Percentiles rank a stretch among this genome's conserved stretches.
These are phyloP conservation scores for Mrakia hoshinonis DNA, from an alignment of 768 basidiomycete genomes.

Conservation along the genomic window DNA sequence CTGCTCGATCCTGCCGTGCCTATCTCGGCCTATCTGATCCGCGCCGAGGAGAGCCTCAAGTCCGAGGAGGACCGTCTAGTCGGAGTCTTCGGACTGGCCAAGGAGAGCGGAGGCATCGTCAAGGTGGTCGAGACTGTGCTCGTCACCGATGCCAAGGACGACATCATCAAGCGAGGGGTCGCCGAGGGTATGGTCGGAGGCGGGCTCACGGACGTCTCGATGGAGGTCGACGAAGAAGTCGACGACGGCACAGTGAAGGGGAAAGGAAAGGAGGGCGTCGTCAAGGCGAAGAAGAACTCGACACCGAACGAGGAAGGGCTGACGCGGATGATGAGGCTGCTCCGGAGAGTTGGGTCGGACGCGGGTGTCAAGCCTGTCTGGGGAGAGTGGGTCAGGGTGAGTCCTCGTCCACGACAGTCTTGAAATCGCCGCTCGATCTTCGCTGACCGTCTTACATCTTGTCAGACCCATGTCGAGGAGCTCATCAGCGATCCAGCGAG, in stretches of 20 bases:
- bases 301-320: neutral
- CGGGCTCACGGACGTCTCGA: neutral
- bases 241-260: constrained; percentile 3
- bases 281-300: neutral
- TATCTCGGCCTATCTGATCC: neutral
- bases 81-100: neutral
- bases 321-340: neutral
- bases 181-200: constrained; percentile 7
- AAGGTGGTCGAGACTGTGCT: neutral
- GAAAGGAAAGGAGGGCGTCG: neutral
- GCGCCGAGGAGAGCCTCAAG: neutral
- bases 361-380: neutral
- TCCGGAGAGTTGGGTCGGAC: neutral
- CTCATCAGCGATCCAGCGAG: constrained; percentile 16
- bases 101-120: constrained; percentile 5
- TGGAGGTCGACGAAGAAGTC: constrained; percentile 6
- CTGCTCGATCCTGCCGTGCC: neutral
- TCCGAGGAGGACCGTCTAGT: constrained; percentile 7
- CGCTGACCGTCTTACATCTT: neutral
- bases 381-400: constrained; percentile 13
- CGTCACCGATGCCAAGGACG: neutral
- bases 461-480: constrained; percentile 14
- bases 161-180: neutral
- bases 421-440: neutral
- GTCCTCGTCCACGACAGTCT: neutral